Conservation (phyloP, 2,329 filamentous ascomycete species). For the Botrytis hyacinthi region DNA sequence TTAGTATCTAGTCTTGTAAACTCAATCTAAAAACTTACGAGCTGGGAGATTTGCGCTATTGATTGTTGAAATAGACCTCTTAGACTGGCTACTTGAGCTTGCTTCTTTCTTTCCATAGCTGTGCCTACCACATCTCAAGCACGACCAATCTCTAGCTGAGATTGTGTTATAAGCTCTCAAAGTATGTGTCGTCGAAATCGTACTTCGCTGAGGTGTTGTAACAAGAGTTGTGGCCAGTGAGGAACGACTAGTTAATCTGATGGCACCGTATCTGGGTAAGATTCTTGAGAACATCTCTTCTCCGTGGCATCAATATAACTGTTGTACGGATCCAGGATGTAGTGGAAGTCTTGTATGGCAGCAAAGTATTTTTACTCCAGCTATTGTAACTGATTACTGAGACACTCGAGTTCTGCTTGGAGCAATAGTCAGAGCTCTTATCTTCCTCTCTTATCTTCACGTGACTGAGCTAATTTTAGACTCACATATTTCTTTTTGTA, state of each 20-base stretch:
- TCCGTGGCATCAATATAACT: background rate
- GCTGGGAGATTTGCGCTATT: slow-evolving; percentile 13
- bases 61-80: background rate
- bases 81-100: background rate
- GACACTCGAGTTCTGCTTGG: background rate
- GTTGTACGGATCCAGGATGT: too few species aligned
- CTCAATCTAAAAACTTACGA: slow-evolving; percentile 10
- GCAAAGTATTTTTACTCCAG: background rate
- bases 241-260: background rate
- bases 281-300: background rate
- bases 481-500: background rate
- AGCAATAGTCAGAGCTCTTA: background rate
- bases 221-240: background rate
- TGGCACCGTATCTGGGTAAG: background rate
- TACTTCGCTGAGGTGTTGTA: background rate
- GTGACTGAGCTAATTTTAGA: background rate
- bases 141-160: background rate
- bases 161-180: background rate
- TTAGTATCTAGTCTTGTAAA: slow-evolving; percentile 4
- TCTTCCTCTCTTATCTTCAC: slow-evolving; percentile 1
- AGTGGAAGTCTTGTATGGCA: background rate
- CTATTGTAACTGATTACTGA: background rate
- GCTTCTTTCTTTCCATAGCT: background rate
- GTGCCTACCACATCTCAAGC: background rate
- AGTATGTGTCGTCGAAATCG: background rate